Evolutionary conservation across 805 yeast genomes (phyloP).

Genomic region (Vanderwaltozyma verrucispora): DNA sequence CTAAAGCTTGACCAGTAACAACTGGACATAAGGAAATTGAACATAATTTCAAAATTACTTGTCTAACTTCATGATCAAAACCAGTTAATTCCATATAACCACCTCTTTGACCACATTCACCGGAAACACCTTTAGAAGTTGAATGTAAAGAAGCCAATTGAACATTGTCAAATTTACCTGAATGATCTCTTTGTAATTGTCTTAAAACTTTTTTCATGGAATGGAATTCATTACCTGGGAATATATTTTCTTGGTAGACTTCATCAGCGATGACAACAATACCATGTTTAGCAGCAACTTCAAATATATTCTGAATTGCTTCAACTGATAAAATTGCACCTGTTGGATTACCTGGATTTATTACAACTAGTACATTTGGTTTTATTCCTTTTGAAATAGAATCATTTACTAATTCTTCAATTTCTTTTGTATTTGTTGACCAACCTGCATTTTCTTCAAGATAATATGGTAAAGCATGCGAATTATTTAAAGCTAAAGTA

Average conservation of each 20-base stretch:
- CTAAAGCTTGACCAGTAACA: constrained; percentile 87
- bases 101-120: constrained; percentile 99
- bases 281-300: constrained; percentile 76
- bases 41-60: constrained; percentile 71
- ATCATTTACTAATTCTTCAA: constrained; percentile 42
- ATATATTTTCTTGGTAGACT: constrained; percentile 91
- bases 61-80: constrained; percentile 57
- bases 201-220: constrained; percentile 77
- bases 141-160: constrained; percentile 92
- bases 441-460: constrained; percentile 73
- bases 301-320: constrained; percentile 60
- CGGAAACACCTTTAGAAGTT: constrained; percentile 95
- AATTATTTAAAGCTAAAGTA: constrained; percentile 72
- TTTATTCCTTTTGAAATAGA: constrained; percentile 43
- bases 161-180: constrained; percentile 53
- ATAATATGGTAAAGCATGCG: constrained; percentile 78
- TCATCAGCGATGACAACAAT: constrained; percentile 91
- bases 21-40: constrained; percentile 90
- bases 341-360: constrained; percentile 98
- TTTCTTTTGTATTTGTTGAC: constrained; percentile 67
- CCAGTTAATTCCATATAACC: constrained; percentile 95
- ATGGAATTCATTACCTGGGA: constrained; percentile 58
- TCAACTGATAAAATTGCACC: constrained; percentile 66
- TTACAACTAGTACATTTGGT: constrained; percentile 77
- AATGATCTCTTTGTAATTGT: constrained; percentile 45